Conservation (phyloP, 495 filamentous ascomycete species). For the Xylaria castorea region DNA sequence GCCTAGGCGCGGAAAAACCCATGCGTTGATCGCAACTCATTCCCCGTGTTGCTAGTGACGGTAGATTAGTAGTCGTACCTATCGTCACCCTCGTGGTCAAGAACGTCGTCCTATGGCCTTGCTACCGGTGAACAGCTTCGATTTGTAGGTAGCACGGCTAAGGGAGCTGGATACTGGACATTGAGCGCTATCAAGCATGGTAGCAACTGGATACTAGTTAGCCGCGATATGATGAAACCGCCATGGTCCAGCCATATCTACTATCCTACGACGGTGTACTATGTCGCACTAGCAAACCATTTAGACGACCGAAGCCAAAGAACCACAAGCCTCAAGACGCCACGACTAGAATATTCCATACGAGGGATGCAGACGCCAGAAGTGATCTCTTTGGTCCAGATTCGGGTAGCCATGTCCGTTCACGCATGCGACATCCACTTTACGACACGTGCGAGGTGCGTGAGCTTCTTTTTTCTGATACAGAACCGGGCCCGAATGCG, state of each 20-base stretch:
- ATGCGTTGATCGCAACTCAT: conserved; percentile 21
- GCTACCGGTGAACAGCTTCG: neutral
- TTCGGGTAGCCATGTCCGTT: conserved; percentile 5
- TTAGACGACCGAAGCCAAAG: neutral
- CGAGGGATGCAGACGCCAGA: conserved; percentile 16
- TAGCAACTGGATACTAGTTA: neutral
- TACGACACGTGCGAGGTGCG: conserved; percentile 20
- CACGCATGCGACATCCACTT: conserved; percentile 14
- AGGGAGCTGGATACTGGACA: neutral
- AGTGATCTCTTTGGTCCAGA: neutral
- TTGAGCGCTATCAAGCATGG: neutral
- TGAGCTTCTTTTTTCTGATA: conserved; percentile 22
- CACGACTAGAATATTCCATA: conserved; percentile 6
- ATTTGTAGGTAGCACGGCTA: neutral
- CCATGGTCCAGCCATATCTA: neutral
- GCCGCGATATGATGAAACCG: neutral
- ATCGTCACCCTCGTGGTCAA: neutral
- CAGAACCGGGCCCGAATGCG: conserved; percentile 17
- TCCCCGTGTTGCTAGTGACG: neutral
- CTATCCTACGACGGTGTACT: neutral
- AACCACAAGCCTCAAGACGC: neutral
- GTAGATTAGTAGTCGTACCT: neutral
- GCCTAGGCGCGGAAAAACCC: conserved; percentile 17
- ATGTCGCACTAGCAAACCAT: conserved; percentile 7
- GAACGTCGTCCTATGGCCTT: neutral